A percentile compares a stretch with the other conserved stretches of the same genome.
Conservation (phyloP, 805 yeast species). For the Candida succiphila region DNA sequence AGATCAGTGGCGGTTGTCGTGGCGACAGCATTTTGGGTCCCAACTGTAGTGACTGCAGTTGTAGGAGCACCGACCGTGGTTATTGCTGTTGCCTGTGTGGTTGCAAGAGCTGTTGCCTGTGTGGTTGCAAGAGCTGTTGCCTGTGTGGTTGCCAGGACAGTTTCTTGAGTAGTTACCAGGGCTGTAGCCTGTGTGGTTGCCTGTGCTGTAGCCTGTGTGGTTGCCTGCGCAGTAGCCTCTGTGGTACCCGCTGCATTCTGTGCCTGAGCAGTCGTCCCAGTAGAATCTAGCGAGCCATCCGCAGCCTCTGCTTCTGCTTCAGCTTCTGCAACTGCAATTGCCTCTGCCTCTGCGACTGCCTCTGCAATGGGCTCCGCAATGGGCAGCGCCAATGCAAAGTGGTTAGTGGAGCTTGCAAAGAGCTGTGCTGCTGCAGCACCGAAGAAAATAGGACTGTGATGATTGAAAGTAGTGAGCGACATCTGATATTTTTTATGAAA, state of each 20-base stretch:
- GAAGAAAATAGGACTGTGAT: no score
- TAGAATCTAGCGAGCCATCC: background rate
- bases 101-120: background rate
- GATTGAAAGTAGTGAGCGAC: no score
- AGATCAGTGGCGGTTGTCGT: constrained; percentile 3
- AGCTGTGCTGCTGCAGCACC: no score
- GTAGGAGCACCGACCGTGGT: background rate
- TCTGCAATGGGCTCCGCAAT: background rate
- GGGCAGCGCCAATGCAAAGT: no score
- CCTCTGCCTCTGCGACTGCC: background rate
- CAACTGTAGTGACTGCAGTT: constrained; percentile 1
- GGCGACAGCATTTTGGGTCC: constrained; percentile 2
- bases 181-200: constrained; percentile 2
- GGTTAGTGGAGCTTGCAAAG: no score
- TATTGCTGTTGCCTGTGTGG: background rate
- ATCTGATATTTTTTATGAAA: no score
- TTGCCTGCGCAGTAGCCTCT: background rate
- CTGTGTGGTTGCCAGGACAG: background rate
- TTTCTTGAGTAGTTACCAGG: background rate
- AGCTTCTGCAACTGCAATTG: no score
- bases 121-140: background rate
- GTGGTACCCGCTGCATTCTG: constrained; percentile 11
- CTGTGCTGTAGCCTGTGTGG: constrained; percentile 1
- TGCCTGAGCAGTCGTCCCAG: background rate
- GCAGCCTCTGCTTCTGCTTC: no score